A percentile compares a stretch with the other conserved stretches of the same genome.
Evolutionary conservation across 164 flowering plant genomes (phyloP).

Genomic region (Chimonanthus praecox): DNA sequence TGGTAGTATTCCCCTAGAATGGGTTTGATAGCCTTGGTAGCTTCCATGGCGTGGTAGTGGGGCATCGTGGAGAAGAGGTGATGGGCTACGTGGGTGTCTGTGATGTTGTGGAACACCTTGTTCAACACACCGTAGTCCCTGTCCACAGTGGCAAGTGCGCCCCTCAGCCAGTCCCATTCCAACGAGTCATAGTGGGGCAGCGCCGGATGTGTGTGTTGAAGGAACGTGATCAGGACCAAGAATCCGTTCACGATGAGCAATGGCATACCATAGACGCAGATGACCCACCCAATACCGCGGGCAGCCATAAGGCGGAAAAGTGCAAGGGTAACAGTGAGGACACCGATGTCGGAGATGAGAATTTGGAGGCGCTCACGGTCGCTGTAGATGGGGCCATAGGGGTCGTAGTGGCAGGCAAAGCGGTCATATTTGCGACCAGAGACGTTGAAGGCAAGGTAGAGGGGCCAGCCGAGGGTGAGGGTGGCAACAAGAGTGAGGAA

Average conservation of each 20-base stretch:
- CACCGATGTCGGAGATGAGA: constrained; percentile 56
- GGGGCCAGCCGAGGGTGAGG: constrained; percentile 72
- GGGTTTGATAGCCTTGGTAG: constrained; percentile 71
- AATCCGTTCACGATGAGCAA: constrained; percentile 65
- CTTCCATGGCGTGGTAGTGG: constrained; percentile 82
- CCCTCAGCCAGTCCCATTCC: constrained; percentile 91
- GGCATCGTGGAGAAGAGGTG: constrained; percentile 86
- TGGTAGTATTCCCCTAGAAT: constrained; percentile 68
- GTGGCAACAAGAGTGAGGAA: constrained; percentile 38
- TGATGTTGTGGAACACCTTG: constrained; percentile 76
- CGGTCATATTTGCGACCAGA: constrained; percentile 69
- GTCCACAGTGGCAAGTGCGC: constrained; percentile 78
- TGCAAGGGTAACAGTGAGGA: constrained; percentile 36
- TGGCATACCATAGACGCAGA: constrained; percentile 59
- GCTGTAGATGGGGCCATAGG: constrained; percentile 64
- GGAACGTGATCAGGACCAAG: constrained; percentile 63
- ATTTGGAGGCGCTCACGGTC: constrained; percentile 65
- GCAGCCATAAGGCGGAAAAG: constrained; percentile 35
- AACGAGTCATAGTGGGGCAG: constrained; percentile 73
- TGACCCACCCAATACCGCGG: constrained; percentile 49
- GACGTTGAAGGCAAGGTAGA: constrained; percentile 68
- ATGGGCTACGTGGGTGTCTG: constrained; percentile 81
- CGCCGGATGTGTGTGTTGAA: constrained; percentile 86
- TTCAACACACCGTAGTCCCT: constrained; percentile 73
- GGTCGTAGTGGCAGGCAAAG: constrained; percentile 78